Evolutionary conservation across 352 stramenopile species (phyloP).

Genomic region (Pythium grandisporangium): DNA sequence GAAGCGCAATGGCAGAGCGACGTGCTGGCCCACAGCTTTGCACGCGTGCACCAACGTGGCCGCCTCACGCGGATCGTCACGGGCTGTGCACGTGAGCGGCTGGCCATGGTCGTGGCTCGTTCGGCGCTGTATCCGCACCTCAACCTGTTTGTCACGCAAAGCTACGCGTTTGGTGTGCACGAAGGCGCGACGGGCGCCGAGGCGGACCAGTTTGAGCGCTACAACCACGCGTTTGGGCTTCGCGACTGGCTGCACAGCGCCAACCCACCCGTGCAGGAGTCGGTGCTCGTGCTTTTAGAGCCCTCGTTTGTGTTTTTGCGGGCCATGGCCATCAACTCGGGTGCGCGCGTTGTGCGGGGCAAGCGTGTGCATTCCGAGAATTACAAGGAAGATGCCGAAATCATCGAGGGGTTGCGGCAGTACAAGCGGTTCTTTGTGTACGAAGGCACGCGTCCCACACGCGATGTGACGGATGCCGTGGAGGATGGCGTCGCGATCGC

Average conservation of each 20-base stretch:
- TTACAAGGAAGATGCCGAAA: conserved; percentile 40
- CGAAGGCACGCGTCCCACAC: conserved; percentile 24
- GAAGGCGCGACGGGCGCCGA: conserved; percentile 20
- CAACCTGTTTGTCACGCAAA: conserved; percentile 46
- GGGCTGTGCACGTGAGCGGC: conserved; percentile 34
- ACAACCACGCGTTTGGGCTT: conserved; percentile 69
- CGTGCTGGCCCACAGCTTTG: conserved; percentile 55
- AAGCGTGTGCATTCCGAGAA: conserved; percentile 50
- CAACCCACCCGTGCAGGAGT: conserved; percentile 52
- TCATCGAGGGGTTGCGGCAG: conserved; percentile 64
- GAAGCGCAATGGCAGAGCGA: conserved; percentile 72
- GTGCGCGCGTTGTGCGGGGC: conserved; percentile 36
- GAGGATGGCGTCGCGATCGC: conserved; percentile 32
- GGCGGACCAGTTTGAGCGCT: conserved; percentile 21
- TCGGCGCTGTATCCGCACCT: conserved; percentile 22
- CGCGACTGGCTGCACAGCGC: conserved; percentile 56
- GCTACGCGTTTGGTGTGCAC: no score
- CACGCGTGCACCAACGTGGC: conserved; percentile 40
- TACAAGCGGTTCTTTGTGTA: conserved; percentile 84
- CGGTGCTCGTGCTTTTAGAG: conserved; percentile 52
- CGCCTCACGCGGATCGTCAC: conserved; percentile 61
- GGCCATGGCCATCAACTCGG: conserved; percentile 47
- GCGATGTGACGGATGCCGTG: conserved; percentile 31
- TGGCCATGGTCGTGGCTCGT: conserved; percentile 28
- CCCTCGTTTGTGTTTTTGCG: conserved; percentile 70